Conservation (phyloP, 345 rosid genomes). For the Erodium maritimum region DNA sequence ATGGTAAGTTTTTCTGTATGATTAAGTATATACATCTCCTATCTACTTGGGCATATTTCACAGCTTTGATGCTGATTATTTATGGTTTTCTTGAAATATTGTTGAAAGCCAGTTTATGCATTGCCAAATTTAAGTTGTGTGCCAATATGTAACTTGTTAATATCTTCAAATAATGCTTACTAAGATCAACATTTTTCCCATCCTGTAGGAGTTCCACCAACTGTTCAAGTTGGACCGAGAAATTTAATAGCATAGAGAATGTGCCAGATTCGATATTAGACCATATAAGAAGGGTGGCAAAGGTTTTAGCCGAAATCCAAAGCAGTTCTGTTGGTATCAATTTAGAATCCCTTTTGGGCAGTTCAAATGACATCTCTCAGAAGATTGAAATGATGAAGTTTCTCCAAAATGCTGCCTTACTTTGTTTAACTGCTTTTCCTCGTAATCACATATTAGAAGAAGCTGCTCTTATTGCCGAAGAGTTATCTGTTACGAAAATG, state of each 20-base stretch:
- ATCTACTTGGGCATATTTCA: background rate
- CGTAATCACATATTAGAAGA: conserved; percentile 67
- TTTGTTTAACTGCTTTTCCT: conserved; percentile 66
- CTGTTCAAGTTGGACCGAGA: conserved; percentile 76
- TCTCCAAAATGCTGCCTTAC: conserved; percentile 71
- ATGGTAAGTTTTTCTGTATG: conserved; percentile 24
- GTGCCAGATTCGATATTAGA: conserved; percentile 44
- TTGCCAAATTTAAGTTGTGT: background rate
- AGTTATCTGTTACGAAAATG: conserved; percentile 45
- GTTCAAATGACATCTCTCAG: conserved; percentile 33
- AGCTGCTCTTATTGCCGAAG: conserved; percentile 87
- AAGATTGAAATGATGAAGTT: conserved; percentile 58
- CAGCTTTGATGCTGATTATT: background rate
- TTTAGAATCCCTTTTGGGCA: conserved; percentile 38
- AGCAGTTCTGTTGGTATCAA: conserved; percentile 20
- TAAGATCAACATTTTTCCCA: no score
- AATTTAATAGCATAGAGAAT: conserved; percentile 43
- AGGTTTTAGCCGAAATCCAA: conserved; percentile 19
- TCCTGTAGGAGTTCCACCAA: conserved; percentile 54
- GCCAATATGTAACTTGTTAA: background rate
- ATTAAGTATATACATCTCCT: background rate
- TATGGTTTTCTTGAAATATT: background rate
- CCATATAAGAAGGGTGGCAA: conserved; percentile 38
- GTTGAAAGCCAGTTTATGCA: no score
- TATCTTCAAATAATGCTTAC: background rate